Evolutionary conservation across 371 early-diverging fungal species (phyloP), one percentile per base, ranked within the genome.

Genomic region (Mortierella sp.): DNA sequence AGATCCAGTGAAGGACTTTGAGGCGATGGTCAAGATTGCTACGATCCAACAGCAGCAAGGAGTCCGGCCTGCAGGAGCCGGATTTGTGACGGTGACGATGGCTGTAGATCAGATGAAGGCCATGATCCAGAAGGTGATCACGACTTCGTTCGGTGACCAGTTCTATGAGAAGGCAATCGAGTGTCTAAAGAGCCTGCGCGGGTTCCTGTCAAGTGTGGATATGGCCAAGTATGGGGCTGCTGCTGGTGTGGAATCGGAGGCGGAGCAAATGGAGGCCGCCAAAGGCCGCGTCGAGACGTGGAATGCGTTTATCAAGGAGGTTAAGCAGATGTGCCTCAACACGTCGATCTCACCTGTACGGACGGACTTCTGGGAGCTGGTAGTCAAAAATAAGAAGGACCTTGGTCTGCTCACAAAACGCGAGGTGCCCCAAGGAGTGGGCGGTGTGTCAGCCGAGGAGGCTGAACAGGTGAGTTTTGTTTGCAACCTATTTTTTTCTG

Each of bases 1-100:
- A 3, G 88, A 91, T 56, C 95, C 95, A 29, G 90, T 94, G 10
- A 83, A 81, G 29, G 94, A 94, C 55, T 95, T 94, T 75, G 86
- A 89, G 10, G 88, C 90, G 27, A 89, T 95, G 91, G 72, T 94
- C 11, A 80, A 80, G 27, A 76, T 84, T 51, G 85, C 85, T 4
- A 84, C 72, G 0, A 81, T 81, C n/a, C 78, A 84, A n/a, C 75
- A 78, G 44, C 85, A 81, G 27, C 85, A 84, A 48, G 85, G 81
- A 2, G 78, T 84, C 0, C 84, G 84, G 16, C 78, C 78, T 43
- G 85, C 79, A n/a, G 85, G 85, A 4, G 79, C 85, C 16, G 85
- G 85, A 5, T 81, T 81, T n/a, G 68, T 81, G 38, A 76, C 81
- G 3, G 81, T 84, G 32, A 55, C 79, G 4, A 55, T 75, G 84